Percentiles rank a stretch among this genome's conserved stretches.
Evolutionary conservation across 768 basidiomycete species (phyloP).

Genomic region (Tephrocybe rancida): DNA sequence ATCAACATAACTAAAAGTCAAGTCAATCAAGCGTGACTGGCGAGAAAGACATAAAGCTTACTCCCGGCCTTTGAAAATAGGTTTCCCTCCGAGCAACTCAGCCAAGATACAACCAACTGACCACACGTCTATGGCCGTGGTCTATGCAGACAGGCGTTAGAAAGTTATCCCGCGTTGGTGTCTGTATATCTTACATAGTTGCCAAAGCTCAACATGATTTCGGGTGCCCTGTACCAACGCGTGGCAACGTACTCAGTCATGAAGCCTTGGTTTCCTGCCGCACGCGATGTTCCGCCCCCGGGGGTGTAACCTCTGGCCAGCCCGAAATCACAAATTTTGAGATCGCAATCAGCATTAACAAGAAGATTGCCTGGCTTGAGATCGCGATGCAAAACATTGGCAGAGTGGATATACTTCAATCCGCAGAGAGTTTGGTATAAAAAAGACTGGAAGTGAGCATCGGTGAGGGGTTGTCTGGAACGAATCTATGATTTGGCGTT

Average conservation of each 20-base stretch:
- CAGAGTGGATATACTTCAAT: conserved; percentile 96
- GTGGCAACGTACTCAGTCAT: conserved; percentile 99
- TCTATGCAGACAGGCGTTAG: conserved; percentile 44
- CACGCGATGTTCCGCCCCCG: conserved; percentile 70
- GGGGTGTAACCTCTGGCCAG: conserved; percentile 93
- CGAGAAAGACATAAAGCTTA: conserved; percentile 36
- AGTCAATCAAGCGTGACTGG: conserved; percentile 9
- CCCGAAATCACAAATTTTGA: conserved; percentile 99
- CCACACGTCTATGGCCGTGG: conserved; percentile 94
- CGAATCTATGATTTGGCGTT: conserved; percentile 55
- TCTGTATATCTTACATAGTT: conserved; percentile 70
- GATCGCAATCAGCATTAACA: conserved; percentile 97
- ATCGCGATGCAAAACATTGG: conserved; percentile 96
- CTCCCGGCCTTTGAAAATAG: conserved; percentile 98
- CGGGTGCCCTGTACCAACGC: conserved; percentile 97
- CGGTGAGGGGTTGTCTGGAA: conserved; percentile 85
- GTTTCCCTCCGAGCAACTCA: conserved; percentile 90
- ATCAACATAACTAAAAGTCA: conserved; percentile 80
- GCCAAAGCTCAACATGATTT: conserved; percentile 98
- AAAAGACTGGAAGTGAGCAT: conserved; percentile 95
- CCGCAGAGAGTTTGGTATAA: conserved; percentile 98
- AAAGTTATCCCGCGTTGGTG: neutral
- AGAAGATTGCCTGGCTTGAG: conserved; percentile 94
- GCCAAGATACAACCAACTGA: conserved; percentile 95
- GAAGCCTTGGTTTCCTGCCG: conserved; percentile 87